Evolutionary conservation across 2,329 filamentous ascomycete genomes (phyloP), one percentile per base, ranked within the genome.

Genomic region (Claviceps sp.): DNA sequence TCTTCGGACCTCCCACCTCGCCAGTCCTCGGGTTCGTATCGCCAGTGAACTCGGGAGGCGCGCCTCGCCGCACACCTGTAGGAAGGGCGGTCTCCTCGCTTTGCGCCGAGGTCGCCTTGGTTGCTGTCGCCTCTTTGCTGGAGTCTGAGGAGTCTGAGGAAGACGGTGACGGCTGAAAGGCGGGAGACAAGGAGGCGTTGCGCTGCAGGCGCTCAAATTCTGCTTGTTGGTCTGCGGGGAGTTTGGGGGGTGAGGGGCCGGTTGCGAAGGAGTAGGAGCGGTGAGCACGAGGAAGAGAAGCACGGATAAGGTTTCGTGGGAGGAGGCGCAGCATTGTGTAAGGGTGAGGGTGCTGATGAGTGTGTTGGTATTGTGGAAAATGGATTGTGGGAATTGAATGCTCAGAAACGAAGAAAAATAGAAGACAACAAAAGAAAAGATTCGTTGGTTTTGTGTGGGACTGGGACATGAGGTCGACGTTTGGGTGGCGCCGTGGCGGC

Each of bases 1-100:
- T 97, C 81, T 97, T 98, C 5, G 93, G 93, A 1, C 93, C 93
- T 5, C 93, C 93, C 11, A 96, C 81, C 75, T 98, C 93, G 23
- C 93, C 93, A 1, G 93, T 98, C 74, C 84, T 85, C 2, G 93
- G 93, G 67, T 98, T 97, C 51, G 75, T 77, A 50, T 97, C 90
- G 53, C 93, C 93, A 59, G 91, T 83, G 61, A 98, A 98, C 71
- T 97, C 91, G 1, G 93, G 90, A 61, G 83, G 79, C 44, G 89
- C 85, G 38, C 91, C 91, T 56, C 82, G 73, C 57, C 84, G 75
- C 52, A 91, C 71, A 54, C 80, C 82, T 48, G 79, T 71, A 42
- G 76, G 77, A n/a, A 71, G 71, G 20, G 56, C 43, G 53, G 61
- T 59, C 59, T 50, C 55, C 59, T 50, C 55, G 45, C 23, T 9